Evolutionary conservation across 139 green algal genomes (phyloP), one percentile per base, ranked within the genome.

Genomic region (Edaphochlamys debaryana): DNA sequence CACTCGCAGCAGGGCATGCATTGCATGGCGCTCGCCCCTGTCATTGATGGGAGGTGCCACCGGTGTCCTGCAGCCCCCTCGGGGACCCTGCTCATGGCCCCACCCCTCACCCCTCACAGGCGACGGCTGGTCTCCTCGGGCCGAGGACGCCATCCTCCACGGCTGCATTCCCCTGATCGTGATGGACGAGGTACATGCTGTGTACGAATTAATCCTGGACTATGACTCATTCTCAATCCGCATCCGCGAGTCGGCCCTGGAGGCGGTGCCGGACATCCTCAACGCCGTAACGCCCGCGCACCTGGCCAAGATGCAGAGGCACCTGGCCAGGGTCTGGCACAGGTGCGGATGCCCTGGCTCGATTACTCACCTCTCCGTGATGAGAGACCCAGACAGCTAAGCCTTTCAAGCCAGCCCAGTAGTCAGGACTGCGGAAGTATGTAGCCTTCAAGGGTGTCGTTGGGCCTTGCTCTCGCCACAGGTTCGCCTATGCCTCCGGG

Each of bases 131-230:
- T 60, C 67, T 1, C 34, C 77, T 4, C 84, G 84, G 11, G 30
- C 34, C 4, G 84, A 84, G 67, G 84, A 85, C 42, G 56, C 84
- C 30, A 69, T 88, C 56, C 68, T 85, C n/a, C 84, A 88, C 70
- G 75, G 77, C 77, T 83, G 77, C 77, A 42, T 83, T 15, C 77
- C 77, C 17, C 20, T 83, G 63, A 8, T 83, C 13, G 70, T 83
- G 32, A 83, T 70, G 42, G 77, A 83, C 45, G 36, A 52, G 22
- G 64, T 74, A 22, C 42, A 67, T 7, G n/a, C 77, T 8, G 42
- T 83, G 50, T 74, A 48, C 8, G 50, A 72, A 23, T 22, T 5
- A 2, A 32, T 74, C 37, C 36, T 83, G 42, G 77, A 83, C 77
- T 83, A 45, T 22, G 36, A n/a, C 37, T 34, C 11, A 20, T 71